Base-by-base conservation (phyloP, 108 stramenopile species). In the Conticribra guillardii region DNA sequence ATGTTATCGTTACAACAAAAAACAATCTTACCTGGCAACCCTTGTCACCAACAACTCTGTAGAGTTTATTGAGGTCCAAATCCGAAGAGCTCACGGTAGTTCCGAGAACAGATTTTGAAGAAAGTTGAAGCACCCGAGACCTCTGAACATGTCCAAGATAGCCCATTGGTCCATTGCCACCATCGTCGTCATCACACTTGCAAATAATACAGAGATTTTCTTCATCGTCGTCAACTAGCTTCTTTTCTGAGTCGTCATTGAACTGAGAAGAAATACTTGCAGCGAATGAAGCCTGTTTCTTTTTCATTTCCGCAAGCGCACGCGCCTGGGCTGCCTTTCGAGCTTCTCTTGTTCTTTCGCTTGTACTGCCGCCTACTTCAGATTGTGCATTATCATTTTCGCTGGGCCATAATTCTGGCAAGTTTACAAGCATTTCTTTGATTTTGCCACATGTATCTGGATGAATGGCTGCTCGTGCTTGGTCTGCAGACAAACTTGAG, bases 61-160 rank as follows among this genome's bases (percentile, higher is more conserved):
- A 90, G 37, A 77, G 67, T 49, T 82, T 82, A 33, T 70, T 64
- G n/a, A 75, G 68, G 28, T 60, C 62, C 48, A 57, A 18, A 50
- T 67, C 53, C 15, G 64, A 14, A 16, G 64, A 74, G 0, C 32
- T 18, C 22, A 51, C 74, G 49, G 53, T 55, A 32, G 74, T 33
- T 24, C 56, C 60, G 21, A 62, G 51, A 14, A 45, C 82, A 31
- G 76, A 58, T 37, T 69, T 73, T 19, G 84, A 83, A 51, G 87
- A 69, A 64, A 93, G 79, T 60, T 93, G 85, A 3, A 80, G 55
- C 16, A 81, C 84, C 22, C 92, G 63, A 21, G 91, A 96, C 31
- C 95, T 82, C 52, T 96, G 95, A 0, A 93, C 91, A 65, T 94
- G 93, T 2, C 90, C 95, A n/a, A 96, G 69, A 60, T 84, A 93